These are phyloP conservation scores for Syzygium grande DNA, from an alignment of 345 rosid genomes.

Conservation along the genomic window DNA sequence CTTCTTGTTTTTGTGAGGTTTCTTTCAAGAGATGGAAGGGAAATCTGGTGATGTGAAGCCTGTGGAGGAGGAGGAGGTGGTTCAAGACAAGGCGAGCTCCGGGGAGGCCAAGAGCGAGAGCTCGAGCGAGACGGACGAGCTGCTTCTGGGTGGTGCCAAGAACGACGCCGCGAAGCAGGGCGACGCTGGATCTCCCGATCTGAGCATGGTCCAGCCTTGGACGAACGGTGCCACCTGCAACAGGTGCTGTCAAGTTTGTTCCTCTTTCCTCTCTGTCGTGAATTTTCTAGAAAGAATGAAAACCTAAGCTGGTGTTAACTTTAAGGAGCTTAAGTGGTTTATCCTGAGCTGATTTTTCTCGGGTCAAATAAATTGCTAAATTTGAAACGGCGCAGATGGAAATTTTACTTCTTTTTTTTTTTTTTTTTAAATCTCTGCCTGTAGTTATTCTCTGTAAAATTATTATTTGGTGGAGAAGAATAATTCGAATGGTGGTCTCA, in stretches of 20 bases:
- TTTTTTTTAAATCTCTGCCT: neutral
- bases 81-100: constrained; percentile 2
- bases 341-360: neutral
- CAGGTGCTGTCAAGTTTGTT: neutral
- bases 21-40: neutral
- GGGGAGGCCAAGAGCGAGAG: neutral
- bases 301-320: neutral
- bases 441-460: neutral
- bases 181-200: constrained; percentile 23
- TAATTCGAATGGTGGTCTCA: neutral
- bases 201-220: constrained; percentile 9
- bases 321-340: neutral
- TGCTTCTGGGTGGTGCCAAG: constrained; percentile 5
- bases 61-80: neutral
- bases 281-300: neutral
- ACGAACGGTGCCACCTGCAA: constrained; percentile 2
- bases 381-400: neutral
- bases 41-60: neutral
- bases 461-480: neutral
- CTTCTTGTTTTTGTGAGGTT: neutral
- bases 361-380: neutral
- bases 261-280: neutral
- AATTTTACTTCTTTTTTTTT: neutral
- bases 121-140: constrained; percentile 4
- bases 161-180: neutral